These are phyloP conservation scores for Mycena sp. DNA, from an alignment of 1,284 basidiomycete genomes.

Conservation along the genomic window DNA sequence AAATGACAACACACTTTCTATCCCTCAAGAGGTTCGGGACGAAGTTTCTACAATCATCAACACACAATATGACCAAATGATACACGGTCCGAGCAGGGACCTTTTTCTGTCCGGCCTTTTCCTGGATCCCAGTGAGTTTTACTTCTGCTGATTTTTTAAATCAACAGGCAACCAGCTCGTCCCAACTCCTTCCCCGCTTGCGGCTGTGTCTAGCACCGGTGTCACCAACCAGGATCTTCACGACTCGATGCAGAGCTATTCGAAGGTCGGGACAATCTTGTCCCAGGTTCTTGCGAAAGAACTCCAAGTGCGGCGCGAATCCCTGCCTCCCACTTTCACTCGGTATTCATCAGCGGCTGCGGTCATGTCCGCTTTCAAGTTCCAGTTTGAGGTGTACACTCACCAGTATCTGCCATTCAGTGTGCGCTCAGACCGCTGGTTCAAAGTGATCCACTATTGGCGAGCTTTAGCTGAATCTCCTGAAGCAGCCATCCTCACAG, in stretches of 20 bases:
- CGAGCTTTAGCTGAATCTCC: neutral
- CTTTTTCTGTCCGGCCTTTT: conserved; percentile 22
- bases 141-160: neutral
- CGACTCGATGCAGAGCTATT: conserved; percentile 10
- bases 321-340: neutral
- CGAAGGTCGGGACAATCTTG: neutral
- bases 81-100: conserved; percentile 14
- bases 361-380: neutral
- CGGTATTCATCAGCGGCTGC: neutral
- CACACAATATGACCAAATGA: conserved; percentile 16
- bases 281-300: neutral
- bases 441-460: neutral
- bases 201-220: neutral
- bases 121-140: conserved; percentile 18
- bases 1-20: conserved; percentile 1
- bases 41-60: conserved; percentile 17
- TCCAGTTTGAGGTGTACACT: conserved; percentile 3
- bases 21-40: conserved; percentile 2
- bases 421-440: neutral
- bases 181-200: neutral
- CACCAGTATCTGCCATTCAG: too few relatives aligned
- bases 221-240: conserved; percentile 13
- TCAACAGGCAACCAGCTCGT: neutral
- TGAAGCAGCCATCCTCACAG: too few relatives aligned
- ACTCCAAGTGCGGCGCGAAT: neutral